Evolutionary conservation across 371 early-diverging fungal species (phyloP).

Genomic region (Dichotomocladium elegans): DNA sequence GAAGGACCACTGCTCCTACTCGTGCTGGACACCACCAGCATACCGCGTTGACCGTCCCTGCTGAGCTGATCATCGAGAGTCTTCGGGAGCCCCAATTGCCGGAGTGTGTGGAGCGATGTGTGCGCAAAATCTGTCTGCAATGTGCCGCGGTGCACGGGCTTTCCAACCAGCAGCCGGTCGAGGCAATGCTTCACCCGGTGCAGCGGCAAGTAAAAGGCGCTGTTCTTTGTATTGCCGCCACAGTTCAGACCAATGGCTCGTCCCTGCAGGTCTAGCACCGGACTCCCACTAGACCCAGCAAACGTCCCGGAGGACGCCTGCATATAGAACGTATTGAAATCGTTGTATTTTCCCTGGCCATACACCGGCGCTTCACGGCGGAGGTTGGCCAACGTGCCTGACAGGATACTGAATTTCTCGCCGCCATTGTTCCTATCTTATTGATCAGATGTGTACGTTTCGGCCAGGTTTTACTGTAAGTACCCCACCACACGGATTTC

Average conservation of each 20-base stretch:
- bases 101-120: slow-evolving; percentile 55
- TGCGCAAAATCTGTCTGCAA: slow-evolving; percentile 71
- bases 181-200: slow-evolving; percentile 71
- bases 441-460: background rate
- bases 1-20: too few species aligned
- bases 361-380: slow-evolving; percentile 53
- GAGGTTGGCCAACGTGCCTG: slow-evolving; percentile 76
- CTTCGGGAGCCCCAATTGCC: slow-evolving; percentile 54
- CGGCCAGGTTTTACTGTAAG: background rate
- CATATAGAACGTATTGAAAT: slow-evolving; percentile 67
- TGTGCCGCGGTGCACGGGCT: slow-evolving; percentile 71
- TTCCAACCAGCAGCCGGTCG: slow-evolving; percentile 45
- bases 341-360: slow-evolving; percentile 62
- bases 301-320: slow-evolving; percentile 70
- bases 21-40: too few species aligned
- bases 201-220: slow-evolving; percentile 63
- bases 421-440: slow-evolving; percentile 69
- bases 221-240: slow-evolving; percentile 54
- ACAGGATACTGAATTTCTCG: slow-evolving; percentile 76
- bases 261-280: slow-evolving; percentile 66
- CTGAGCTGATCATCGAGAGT: slow-evolving; percentile 71
- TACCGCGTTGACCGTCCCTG: too few species aligned
- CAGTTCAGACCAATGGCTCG: slow-evolving; percentile 69
- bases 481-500: slow-evolving; percentile 82
- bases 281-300: slow-evolving; percentile 67